Percentiles rank a stretch among this genome's conserved stretches.
Evolutionary conservation across 2,329 filamentous ascomycete species (phyloP).

Genomic region (Fusarium duplospermum): DNA sequence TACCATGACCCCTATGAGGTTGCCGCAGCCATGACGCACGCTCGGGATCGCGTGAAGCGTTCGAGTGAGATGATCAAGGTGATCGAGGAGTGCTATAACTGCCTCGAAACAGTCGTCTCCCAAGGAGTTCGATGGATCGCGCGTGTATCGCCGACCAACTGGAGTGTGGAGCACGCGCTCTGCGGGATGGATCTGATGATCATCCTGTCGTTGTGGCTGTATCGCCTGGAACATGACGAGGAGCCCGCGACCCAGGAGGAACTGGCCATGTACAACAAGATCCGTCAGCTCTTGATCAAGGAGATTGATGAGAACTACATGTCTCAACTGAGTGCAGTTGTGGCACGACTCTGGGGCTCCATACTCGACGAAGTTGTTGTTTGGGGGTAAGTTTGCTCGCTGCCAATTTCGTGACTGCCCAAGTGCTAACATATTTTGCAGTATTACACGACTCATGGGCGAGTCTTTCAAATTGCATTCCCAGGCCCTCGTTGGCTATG

Average conservation of each 20-base stretch:
- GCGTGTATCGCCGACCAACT: slow-evolving; percentile 97
- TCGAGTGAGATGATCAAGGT: slow-evolving; percentile 99
- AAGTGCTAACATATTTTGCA: slow-evolving; percentile 52
- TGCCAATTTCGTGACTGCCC: not conserved
- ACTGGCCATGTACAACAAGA: slow-evolving; percentile 89
- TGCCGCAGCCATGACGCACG: slow-evolving; percentile 94
- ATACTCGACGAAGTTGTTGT: slow-evolving; percentile 99
- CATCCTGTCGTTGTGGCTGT: slow-evolving; percentile 97
- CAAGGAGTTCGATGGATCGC: slow-evolving; percentile 98
- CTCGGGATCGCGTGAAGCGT: slow-evolving; percentile 92
- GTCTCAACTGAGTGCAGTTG: slow-evolving; percentile 90
- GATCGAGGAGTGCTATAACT: slow-evolving; percentile 97
- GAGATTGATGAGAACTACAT: slow-evolving; percentile 86
- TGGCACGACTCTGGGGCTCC: slow-evolving; percentile 94
- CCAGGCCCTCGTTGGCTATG: slow-evolving; percentile 93
- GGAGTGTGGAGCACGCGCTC: slow-evolving; percentile 97
- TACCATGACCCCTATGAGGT: slow-evolving; percentile 99
- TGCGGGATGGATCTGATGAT: slow-evolving; percentile 98
- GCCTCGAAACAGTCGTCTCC: slow-evolving; percentile 93
- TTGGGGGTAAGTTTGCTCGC: slow-evolving; percentile 84
- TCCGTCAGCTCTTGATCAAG: slow-evolving; percentile 90
- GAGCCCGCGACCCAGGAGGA: slow-evolving; percentile 89
- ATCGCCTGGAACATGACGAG: slow-evolving; percentile 98
- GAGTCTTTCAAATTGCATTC: slow-evolving; percentile 98
- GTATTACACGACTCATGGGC: slow-evolving; percentile 94